Base-by-base conservation (phyloP, 805 yeast genomes). In the Metschnikowia similis region DNA sequence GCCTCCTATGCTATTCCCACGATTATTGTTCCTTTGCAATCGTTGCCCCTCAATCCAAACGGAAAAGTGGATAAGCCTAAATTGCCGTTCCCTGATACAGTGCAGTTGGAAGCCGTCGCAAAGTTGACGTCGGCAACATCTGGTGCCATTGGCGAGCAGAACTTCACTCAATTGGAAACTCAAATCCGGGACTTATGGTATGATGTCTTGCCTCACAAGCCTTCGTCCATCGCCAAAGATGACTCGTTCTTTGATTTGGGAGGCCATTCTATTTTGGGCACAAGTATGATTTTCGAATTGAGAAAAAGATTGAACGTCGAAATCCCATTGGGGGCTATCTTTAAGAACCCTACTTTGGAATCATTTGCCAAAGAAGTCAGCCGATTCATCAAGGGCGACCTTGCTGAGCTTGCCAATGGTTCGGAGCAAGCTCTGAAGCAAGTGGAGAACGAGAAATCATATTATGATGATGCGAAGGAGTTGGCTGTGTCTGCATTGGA, bases 1-100 rank as follows among this genome's bases (percentile, higher is more conserved):
- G 97, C 99, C 0, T 78, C 87, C 11, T 94, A 94, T 66, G 96
- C 99, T 14, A 85, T 94, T 42, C 99, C 99, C 41, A 79, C 96
- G 0, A 75, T 92, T 34, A 84, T 94, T 61, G 92, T 94, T 45
- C 97, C 97, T 13, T 76, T 95, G 73, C 76, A 80, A 27, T 84
- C 83, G 60, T 71, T 94, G 64, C 99, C 99, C 27, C 76, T 94
- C 69, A 94, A 94, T 70, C 99, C 99, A 52, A 94, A 94, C 66
- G 99, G 99, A 60, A 94, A 94, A 70, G 89, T 94, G 51, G 99
- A 94, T 72, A 94, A 94, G 73, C 98, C 98, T 35, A 90, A 92
- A 62, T 74, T 94, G 53, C 98, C 97, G 41, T 89, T 87, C 81
- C 99, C 99, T 48, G 89, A 89, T 50, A 79, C 87, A 26, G 92